Evolutionary conservation across 257 asterid genomes (phyloP).

Genomic region (Capsicum chinense): DNA sequence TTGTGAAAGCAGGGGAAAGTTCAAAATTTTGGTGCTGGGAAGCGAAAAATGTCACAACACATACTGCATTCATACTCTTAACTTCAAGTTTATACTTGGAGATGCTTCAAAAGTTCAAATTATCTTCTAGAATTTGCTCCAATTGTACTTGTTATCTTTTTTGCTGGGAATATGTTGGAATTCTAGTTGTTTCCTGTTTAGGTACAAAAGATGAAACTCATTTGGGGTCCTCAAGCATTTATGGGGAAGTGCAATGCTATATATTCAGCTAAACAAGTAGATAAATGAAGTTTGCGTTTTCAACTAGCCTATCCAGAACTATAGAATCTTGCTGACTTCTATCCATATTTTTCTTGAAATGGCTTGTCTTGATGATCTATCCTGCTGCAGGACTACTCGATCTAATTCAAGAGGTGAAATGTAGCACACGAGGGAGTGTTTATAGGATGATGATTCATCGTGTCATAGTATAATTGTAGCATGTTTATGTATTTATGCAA

Average conservation of each 20-base stretch:
- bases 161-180: neutral
- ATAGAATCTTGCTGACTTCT: neutral
- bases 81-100: constrained; percentile 26
- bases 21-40: constrained; percentile 37
- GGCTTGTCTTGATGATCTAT: neutral
- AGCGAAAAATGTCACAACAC: constrained; percentile 22
- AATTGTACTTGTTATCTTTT: neutral
- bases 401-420: constrained; percentile 10
- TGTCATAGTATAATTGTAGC: neutral
- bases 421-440: neutral
- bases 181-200: constrained; percentile 22
- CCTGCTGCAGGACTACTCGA: constrained; percentile 20
- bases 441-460: constrained; percentile 1
- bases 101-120: constrained; percentile 26
- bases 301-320: neutral
- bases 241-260: neutral
- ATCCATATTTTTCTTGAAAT: neutral
- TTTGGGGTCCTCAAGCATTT: constrained; percentile 17
- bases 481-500: constrained; percentile 20
- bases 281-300: constrained; percentile 1
- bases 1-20: constrained; percentile 68
- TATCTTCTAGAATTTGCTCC: constrained; percentile 16
- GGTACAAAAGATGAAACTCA: neutral
- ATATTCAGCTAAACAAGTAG: constrained; percentile 11
- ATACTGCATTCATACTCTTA: constrained; percentile 25